phyloP scores from a whole-genome alignment of 2,329 filamentous ascomycete genomes.

The Sclerotinia subarctica region DNA sequence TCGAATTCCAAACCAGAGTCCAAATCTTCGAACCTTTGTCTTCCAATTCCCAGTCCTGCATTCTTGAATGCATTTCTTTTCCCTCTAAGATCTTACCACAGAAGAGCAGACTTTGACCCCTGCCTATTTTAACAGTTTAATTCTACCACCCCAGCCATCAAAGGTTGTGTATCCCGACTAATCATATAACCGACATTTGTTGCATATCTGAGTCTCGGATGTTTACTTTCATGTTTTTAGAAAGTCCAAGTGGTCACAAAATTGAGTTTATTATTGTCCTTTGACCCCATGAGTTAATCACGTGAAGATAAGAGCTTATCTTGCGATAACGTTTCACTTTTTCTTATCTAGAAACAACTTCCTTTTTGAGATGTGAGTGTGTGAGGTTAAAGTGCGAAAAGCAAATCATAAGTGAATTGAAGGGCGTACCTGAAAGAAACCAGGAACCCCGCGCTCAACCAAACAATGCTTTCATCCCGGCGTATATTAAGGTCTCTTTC shows the following conservation, averaged over 20 bases:
- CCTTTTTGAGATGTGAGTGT: background rate
- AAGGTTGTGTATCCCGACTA: background rate
- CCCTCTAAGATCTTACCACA: background rate
- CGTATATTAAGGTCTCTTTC: background rate
- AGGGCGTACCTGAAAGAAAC: background rate
- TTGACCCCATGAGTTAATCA: background rate
- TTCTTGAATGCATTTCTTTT: too few relatives aligned
- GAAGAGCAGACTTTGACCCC: background rate
- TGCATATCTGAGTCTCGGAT: slow-evolving; percentile 22
- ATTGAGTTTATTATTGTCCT: background rate
- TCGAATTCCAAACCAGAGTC: background rate
- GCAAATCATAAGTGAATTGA: background rate
- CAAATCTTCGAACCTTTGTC: background rate
- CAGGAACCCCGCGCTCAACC: slow-evolving; percentile 1
- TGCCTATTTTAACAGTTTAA: background rate
- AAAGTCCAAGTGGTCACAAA: background rate
- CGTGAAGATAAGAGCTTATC: slow-evolving; percentile 17
- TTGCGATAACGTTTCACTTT: background rate
- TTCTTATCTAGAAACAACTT: slow-evolving; percentile 9
- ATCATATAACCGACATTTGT: slow-evolving; percentile 16
- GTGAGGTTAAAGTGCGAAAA: background rate
- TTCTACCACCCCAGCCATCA: background rate
- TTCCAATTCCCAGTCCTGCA: background rate
- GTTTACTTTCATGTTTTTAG: background rate
- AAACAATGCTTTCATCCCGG: background rate